Percentiles rank a stretch among this genome's conserved stretches.
phyloP scores from a whole-genome alignment of 2,329 filamentous ascomycete species.

The Aspergillus glaucus region DNA sequence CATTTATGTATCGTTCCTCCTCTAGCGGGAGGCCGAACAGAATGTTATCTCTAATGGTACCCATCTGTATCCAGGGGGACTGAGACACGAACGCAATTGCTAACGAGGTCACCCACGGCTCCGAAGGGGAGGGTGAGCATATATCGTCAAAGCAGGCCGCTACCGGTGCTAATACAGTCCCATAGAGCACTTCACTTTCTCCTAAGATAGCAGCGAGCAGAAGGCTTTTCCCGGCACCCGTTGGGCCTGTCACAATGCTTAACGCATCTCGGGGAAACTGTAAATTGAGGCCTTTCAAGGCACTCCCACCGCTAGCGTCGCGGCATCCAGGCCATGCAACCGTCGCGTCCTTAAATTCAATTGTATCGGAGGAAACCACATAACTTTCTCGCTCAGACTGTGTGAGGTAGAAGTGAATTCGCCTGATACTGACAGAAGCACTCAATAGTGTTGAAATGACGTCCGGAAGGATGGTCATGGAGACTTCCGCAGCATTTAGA shows the following conservation, averaged over 20 bases:
- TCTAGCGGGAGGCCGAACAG: slow-evolving; percentile 66
- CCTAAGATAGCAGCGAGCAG: slow-evolving; percentile 68
- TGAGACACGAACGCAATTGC: slow-evolving; percentile 68
- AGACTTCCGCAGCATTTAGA: slow-evolving; percentile 62
- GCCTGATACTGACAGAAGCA: slow-evolving; percentile 59
- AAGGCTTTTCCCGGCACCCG: slow-evolving; percentile 71
- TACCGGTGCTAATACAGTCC: slow-evolving; percentile 46
- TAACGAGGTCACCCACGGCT: slow-evolving; percentile 63
- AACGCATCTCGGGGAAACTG: slow-evolving; percentile 63
- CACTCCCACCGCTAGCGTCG: not conserved
- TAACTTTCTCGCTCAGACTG: slow-evolving; percentile 24
- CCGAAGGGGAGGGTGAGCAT: slow-evolving; percentile 37
- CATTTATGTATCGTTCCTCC: slow-evolving; percentile 59
- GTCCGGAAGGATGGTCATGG: slow-evolving; percentile 64
- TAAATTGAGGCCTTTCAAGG: slow-evolving; percentile 50
- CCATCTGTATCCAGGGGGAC: slow-evolving; percentile 77
- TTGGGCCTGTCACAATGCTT: slow-evolving; percentile 69
- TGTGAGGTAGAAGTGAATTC: slow-evolving; percentile 62
- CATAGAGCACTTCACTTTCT: slow-evolving; percentile 63
- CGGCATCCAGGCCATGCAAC: slow-evolving; percentile 34
- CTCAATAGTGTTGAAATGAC: slow-evolving; percentile 62
- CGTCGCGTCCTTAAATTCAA: slow-evolving; percentile 60
- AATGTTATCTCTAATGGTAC: slow-evolving; percentile 69
- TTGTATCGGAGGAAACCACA: slow-evolving; percentile 45
- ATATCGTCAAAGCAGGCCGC: not conserved